Evolutionary conservation across 768 basidiomycete genomes (phyloP).

Genomic region (Serendipita sp.): DNA sequence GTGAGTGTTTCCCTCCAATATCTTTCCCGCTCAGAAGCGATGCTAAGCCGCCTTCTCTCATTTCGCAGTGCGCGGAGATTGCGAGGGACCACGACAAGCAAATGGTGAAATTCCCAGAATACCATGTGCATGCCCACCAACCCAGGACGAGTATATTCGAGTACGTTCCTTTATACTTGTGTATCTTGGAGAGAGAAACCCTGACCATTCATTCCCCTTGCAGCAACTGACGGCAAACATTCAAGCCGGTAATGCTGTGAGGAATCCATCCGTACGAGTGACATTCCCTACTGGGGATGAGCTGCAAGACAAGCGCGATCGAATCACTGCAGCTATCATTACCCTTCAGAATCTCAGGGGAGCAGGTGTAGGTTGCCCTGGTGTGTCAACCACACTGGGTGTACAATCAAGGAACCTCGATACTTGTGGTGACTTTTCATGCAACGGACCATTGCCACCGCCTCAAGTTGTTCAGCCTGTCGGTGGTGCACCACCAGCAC

Average conservation of each 20-base stretch:
- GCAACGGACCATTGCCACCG: neutral
- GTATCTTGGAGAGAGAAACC: neutral
- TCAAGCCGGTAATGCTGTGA: conserved; percentile 43
- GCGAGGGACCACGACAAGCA: neutral
- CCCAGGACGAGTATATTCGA: neutral
- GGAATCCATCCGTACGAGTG: conserved; percentile 44
- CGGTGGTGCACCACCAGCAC: neutral
- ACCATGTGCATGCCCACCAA: neutral
- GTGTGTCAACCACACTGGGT: conserved; percentile 44
- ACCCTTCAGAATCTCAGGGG: conserved; percentile 64
- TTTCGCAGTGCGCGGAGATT: conserved; percentile 1
- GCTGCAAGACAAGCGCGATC: conserved; percentile 34
- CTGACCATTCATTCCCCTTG: neutral
- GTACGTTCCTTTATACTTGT: neutral
- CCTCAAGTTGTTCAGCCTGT: neutral
- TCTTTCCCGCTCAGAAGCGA: neutral
- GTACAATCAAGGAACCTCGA: conserved; percentile 19
- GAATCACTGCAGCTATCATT: conserved; percentile 42
- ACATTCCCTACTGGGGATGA: conserved; percentile 50
- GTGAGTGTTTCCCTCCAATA: conserved; percentile 19
- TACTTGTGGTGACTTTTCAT: conserved; percentile 2
- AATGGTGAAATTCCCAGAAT: conserved; percentile 2
- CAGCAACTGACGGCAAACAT: conserved; percentile 28
- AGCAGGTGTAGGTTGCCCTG: conserved; percentile 52
- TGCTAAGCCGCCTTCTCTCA: neutral